Evolutionary conservation across 2,329 filamentous ascomycete genomes (phyloP).

Genomic region (Cercospora brassicicola): DNA sequence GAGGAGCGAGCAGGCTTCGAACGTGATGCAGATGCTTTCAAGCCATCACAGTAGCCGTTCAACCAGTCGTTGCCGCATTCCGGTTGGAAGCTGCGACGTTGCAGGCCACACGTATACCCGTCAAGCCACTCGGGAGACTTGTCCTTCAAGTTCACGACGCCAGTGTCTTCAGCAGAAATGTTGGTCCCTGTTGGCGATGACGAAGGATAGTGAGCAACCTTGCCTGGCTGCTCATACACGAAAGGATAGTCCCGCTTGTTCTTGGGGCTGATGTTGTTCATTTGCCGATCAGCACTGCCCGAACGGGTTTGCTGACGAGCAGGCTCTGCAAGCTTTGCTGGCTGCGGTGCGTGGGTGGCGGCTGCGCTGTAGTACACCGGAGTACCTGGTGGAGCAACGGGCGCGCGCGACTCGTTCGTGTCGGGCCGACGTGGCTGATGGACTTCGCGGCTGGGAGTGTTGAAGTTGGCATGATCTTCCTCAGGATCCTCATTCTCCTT

Average conservation of each 20-base stretch:
- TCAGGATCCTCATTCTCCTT: conserved; percentile 5
- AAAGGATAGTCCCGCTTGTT: conserved; percentile 34
- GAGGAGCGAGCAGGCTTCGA: neutral
- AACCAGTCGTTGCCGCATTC: conserved; percentile 35
- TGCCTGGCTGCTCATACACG: conserved; percentile 32
- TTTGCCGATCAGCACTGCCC: conserved; percentile 27
- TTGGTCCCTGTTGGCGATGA: conserved; percentile 23
- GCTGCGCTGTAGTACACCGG: conserved; percentile 26
- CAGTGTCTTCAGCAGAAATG: conserved; percentile 20
- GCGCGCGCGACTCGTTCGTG: conserved; percentile 22
- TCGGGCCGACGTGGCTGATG: conserved; percentile 5
- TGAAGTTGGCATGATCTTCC: conserved; percentile 3
- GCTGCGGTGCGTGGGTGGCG: conserved; percentile 16
- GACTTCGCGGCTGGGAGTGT: conserved; percentile 4
- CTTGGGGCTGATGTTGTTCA: conserved; percentile 36
- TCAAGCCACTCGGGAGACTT: conserved; percentile 37
- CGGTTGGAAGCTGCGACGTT: conserved; percentile 31
- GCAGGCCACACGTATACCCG: conserved; percentile 38
- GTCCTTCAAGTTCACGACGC: conserved; percentile 27
- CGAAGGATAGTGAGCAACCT: conserved; percentile 1
- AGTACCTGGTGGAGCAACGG: conserved; percentile 33
- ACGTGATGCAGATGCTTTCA: conserved; percentile 3
- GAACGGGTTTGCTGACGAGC: neutral
- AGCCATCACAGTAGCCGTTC: conserved; percentile 39
- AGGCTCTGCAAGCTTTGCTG: conserved; percentile 10